Base-by-base conservation (phyloP, 805 yeast species). In the Ogataea nitratoaversa region DNA sequence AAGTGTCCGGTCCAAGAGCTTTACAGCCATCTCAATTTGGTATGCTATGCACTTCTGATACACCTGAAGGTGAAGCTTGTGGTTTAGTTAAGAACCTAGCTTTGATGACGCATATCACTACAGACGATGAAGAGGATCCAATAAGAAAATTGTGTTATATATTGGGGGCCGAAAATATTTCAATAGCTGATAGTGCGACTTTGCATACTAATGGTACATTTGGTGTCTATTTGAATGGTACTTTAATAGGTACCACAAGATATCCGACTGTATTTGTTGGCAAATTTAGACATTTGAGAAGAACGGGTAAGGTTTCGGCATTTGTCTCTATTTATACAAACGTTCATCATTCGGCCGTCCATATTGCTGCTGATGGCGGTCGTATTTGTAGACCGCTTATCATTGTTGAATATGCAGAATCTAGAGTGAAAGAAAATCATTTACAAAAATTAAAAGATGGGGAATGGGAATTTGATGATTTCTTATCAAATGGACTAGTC, bases 61-160 rank as follows among this genome's bases (percentile, higher is more conserved):
- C 99, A 0, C 99, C 99, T 1, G 99, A 93, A 75, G 99, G 99
- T 74, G 99, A 93, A 66, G 99, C 99, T 0, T 93, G 99, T 79
- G 99, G 99, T 58, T 75, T 93, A 63, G 99, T 93, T 28, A 93
- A 93, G 67, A 93, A 93, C 60, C 71, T 93, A 62, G 99, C 99
- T 1, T 72, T 93, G 34, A 93, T 93, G 99, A 93, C 99, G 9
- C 99, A 93, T 65, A 93, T 93, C 56, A 93, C 99, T 4, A 91
- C 99, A 1, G 99, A 93, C 65, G 97, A 88, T 54, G 99, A 93
- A 62, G 97, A 91, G 56, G 85, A 73, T 8, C 98, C 99, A 14
- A 79, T 93, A 30, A 76, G 73, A 47, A 76, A 76, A 40, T 68
- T 90, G 25, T 88, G 97, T 56, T 84, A 70, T 51, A 67, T 83